A percentile compares a stretch with the other conserved stretches of the same genome.
These are phyloP conservation scores for Daldinia childiae DNA, from an alignment of 495 filamentous ascomycete genomes.

Conservation along the genomic window DNA sequence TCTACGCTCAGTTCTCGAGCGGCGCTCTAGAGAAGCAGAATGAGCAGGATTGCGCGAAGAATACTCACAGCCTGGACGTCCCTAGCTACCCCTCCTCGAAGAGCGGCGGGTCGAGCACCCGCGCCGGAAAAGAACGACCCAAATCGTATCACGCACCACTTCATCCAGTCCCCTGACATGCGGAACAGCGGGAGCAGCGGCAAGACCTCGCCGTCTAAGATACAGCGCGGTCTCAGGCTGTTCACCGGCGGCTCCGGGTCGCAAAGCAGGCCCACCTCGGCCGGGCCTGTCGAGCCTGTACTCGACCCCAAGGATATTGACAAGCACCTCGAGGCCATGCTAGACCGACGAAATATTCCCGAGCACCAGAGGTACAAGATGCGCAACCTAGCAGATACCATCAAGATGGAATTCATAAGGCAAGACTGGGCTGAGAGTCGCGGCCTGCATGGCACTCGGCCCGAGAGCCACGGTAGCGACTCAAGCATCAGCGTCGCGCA, in stretches of 20 bases:
- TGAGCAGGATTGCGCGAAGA: conserved; percentile 17
- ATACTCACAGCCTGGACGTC: not conserved
- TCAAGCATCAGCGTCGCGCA: conserved; percentile 37
- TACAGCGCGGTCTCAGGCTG: conserved; percentile 40
- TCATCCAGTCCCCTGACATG: conserved; percentile 51
- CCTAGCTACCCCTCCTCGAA: conserved; percentile 23
- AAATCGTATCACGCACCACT: conserved; percentile 44
- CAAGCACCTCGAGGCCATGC: conserved; percentile 70
- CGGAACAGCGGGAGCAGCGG: conserved; percentile 43
- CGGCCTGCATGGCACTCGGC: conserved; percentile 49
- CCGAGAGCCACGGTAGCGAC: conserved; percentile 48
- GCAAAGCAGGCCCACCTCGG: conserved; percentile 41
- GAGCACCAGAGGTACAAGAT: conserved; percentile 93
- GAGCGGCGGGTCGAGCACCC: conserved; percentile 12
- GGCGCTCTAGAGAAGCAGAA: conserved; percentile 44
- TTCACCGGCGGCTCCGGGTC: conserved; percentile 58
- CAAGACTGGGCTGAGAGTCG: conserved; percentile 80
- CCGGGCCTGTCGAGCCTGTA: conserved; percentile 34
- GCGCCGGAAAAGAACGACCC: conserved; percentile 39
- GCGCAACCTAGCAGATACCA: conserved; percentile 83
- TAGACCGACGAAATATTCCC: conserved; percentile 89
- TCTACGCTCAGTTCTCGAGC: conserved; percentile 77
- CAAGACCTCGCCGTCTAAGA: conserved; percentile 48
- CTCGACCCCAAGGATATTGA: conserved; percentile 61
- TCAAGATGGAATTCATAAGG: conserved; percentile 94